Conservation (phyloP, 1,139 yeast genomes). For the Candida tropicalis region DNA sequence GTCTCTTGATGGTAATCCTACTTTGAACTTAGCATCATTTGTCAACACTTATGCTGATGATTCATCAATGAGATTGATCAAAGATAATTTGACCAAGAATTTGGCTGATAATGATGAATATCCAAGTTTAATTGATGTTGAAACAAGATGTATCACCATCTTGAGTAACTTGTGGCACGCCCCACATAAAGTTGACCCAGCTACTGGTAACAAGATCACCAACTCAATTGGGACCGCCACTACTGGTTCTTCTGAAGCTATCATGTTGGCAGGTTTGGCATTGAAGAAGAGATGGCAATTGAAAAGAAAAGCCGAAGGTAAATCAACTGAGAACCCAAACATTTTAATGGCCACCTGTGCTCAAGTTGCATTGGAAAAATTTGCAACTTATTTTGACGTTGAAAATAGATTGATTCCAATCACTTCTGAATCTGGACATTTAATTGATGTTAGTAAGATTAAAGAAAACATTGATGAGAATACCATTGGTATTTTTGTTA, state of each 20-base stretch:
- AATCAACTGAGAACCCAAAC: constrained; percentile 68
- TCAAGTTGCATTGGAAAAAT: constrained; percentile 92
- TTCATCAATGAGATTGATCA: constrained; percentile 45
- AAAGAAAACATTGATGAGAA: constrained; percentile 78
- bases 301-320: constrained; percentile 59
- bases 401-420: constrained; percentile 79
- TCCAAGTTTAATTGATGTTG: constrained; percentile 80
- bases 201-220: constrained; percentile 29
- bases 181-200: constrained; percentile 37
- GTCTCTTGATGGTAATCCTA: constrained; percentile 81
- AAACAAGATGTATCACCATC: constrained; percentile 80
- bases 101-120: constrained; percentile 93
- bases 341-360: constrained; percentile 94
- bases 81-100: constrained; percentile 80
- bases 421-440: constrained; percentile 57
- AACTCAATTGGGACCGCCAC: constrained; percentile 85
- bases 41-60: constrained; percentile 75
- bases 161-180: constrained; percentile 83
- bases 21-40: constrained; percentile 83
- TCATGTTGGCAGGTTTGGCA: constrained; percentile 91
- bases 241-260: constrained; percentile 93
- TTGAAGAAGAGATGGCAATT: constrained; percentile 89
- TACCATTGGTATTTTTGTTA: constrained; percentile 89
- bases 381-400: constrained; percentile 91
- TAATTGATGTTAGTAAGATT: constrained; percentile 62